Evolutionary conservation across 2,329 filamentous ascomycete genomes (phyloP).

Genomic region (Aspergillus piperis): DNA sequence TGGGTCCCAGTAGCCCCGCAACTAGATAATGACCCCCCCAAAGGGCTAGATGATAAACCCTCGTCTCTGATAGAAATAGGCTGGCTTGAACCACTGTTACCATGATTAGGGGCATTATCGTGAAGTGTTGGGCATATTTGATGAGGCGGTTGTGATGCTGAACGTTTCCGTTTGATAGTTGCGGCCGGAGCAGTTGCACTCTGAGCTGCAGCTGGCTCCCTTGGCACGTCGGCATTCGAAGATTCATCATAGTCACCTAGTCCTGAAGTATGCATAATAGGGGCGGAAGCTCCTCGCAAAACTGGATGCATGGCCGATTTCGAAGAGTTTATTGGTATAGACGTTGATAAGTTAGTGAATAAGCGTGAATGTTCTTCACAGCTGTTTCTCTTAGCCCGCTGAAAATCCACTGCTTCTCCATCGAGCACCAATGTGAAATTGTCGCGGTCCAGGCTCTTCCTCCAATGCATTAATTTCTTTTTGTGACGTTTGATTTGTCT

Average conservation of each 20-base stretch:
- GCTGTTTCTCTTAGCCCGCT: constrained; percentile 19
- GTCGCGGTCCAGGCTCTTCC: constrained; percentile 30
- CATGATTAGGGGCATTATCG: constrained; percentile 7
- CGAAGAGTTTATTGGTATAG: neutral
- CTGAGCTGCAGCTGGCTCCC: neutral
- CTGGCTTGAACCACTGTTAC: constrained; percentile 7
- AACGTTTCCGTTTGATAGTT: constrained; percentile 28
- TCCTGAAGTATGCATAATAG: neutral
- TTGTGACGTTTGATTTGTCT: constrained; percentile 37
- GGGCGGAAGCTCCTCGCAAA: neutral
- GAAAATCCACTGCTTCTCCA: constrained; percentile 31
- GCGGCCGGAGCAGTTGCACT: neutral
- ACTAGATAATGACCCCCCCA: constrained; percentile 15
- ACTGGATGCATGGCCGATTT: neutral
- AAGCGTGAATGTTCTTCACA: neutral
- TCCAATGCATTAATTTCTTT: constrained; percentile 34
- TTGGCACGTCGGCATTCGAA: neutral
- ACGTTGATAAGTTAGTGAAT: neutral
- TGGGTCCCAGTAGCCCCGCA: constrained; percentile 55
- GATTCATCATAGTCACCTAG: neutral
- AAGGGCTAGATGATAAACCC: constrained; percentile 36
- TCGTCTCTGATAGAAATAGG: constrained; percentile 40
- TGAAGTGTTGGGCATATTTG: neutral
- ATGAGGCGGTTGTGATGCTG: neutral
- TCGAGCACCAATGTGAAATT: constrained; percentile 34